Percentiles rank a stretch among this genome's conserved stretches.
phyloP scores from a whole-genome alignment of 768 basidiomycete genomes.

The Leccinum truebloodii region DNA sequence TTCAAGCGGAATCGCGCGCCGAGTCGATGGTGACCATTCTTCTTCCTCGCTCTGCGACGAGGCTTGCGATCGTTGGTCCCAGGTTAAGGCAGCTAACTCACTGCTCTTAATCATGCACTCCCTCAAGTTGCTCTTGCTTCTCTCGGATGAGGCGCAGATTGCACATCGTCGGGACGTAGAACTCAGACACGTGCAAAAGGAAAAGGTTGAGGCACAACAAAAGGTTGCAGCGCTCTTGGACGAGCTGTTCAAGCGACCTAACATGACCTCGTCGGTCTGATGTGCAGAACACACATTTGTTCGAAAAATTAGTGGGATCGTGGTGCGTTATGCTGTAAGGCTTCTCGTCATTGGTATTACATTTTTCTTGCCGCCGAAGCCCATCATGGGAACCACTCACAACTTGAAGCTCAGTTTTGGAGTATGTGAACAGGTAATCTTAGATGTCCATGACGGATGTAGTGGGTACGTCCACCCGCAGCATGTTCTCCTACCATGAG shows the following conservation, averaged over 20 bases:
- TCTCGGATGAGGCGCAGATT: constrained; percentile 87
- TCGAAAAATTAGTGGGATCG: no score
- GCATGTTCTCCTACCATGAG: not conserved
- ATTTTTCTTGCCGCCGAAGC: not conserved
- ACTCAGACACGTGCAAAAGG: constrained; percentile 62
- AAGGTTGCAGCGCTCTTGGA: constrained; percentile 66
- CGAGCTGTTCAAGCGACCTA: constrained; percentile 34
- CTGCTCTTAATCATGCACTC: constrained; percentile 91
- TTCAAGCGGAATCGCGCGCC: constrained; percentile 80
- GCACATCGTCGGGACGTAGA: constrained; percentile 81
- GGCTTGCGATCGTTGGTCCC: constrained; percentile 1
- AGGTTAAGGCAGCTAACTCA: constrained; percentile 86
- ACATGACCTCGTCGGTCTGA: constrained; percentile 10
- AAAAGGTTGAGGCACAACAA: constrained; percentile 62
- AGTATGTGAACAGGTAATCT: not conserved
- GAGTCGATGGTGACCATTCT: constrained; percentile 73
- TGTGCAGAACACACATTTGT: not conserved
- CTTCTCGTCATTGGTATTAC: not conserved
- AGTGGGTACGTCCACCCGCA: not conserved
- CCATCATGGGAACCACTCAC: not conserved
- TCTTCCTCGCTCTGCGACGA: not conserved
- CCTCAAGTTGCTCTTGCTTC: constrained; percentile 85
- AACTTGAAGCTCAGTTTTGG: not conserved
- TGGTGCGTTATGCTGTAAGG: no score
- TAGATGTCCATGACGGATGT: not conserved